Percentiles rank a stretch among this genome's conserved stretches.
These are phyloP conservation scores for Rhizopus arrhizus DNA, from an alignment of 371 early-diverging fungal species.

Conservation along the genomic window DNA sequence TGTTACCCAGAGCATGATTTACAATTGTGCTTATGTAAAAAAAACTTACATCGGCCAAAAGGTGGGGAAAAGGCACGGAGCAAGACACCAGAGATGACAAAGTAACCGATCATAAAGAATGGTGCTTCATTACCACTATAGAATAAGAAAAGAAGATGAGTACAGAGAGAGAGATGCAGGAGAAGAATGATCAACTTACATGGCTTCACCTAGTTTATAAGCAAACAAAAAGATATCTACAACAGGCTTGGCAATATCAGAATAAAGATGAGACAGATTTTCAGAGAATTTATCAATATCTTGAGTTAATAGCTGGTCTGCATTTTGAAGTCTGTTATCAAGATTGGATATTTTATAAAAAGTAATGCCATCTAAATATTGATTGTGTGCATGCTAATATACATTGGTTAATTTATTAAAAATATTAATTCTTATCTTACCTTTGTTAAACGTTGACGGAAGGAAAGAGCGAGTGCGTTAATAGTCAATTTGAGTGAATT, in stretches of 20 bases:
- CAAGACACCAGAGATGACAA: conserved; percentile 71
- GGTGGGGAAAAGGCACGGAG: conserved; percentile 83
- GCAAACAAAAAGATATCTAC: conserved; percentile 86
- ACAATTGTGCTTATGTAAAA: background rate
- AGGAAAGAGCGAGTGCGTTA: conserved; percentile 71
- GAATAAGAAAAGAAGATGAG: background rate
- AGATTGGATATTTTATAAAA: conserved; percentile 83
- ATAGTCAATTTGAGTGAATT: conserved; percentile 74
- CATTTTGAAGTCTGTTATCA: conserved; percentile 79
- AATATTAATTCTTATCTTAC: conserved; percentile 27
- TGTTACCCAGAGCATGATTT: too few relatives aligned
- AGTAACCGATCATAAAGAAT: conserved; percentile 79
- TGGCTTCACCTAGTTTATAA: conserved; percentile 81
- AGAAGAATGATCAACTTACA: conserved; percentile 45
- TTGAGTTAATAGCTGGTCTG: conserved; percentile 85
- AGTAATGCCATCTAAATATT: conserved; percentile 79
- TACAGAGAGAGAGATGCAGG: too few relatives aligned
- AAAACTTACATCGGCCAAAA: conserved; percentile 73
- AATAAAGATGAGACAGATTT: conserved; percentile 74
- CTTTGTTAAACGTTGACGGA: conserved; percentile 78
- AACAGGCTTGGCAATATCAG: conserved; percentile 82
- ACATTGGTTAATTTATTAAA: background rate
- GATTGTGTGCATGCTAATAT: conserved; percentile 73
- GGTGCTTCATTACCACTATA: conserved; percentile 72
- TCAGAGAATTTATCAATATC: conserved; percentile 87